Evolutionary conservation across 2,329 filamentous ascomycete genomes (phyloP), one percentile per base, ranked within the genome.

Genomic region (Herpotrichia juniperi): DNA sequence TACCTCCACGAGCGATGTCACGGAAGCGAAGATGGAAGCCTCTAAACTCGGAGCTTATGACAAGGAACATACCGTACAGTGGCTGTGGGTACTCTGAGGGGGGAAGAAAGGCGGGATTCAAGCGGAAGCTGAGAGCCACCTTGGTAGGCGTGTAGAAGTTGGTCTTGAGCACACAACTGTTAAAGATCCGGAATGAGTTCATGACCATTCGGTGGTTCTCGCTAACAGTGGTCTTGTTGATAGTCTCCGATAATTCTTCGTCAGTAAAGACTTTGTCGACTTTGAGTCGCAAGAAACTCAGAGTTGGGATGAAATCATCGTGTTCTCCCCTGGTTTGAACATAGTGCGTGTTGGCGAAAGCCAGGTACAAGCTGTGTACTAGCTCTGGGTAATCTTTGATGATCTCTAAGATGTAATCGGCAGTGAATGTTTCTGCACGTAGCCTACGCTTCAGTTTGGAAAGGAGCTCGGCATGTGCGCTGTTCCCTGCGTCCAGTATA

Each of bases 201-300:
- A 99, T 96, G 63, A 99, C 94, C 87, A 97, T 96, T 72, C 93
- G 89, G 70, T 99, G 92, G 76, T 99, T 93, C 78, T 99, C 93
- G 68, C 96, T 97, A 46, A 74, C 66, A 7, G 73, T 66, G 11
- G 67, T 66, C 59, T 75, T 76, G 56, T 66, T 68, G 53, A 79
- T 74, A 34, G 75, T 56, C 30, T 71, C 68, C 11, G 68, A 67
- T 22, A 79, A 51, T 53, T 76, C 73, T 3, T 67, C 61, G 21
- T 75, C 69, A 10, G 49, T 72, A 47, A 73, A 65, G 11, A 75
- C 87, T 71, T 92, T 82, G 60, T 88, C 85, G 30, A 87, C 79
- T 68, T 87, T 81, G 45, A 88, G 76, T 53, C 86, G 83, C 56
- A 88, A 77, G 68, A 87, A 88, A 64, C 85, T 88, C 42, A 89